phyloP scores from a whole-genome alignment of 306 rosid genomes.

The Calophaca sinica region DNA sequence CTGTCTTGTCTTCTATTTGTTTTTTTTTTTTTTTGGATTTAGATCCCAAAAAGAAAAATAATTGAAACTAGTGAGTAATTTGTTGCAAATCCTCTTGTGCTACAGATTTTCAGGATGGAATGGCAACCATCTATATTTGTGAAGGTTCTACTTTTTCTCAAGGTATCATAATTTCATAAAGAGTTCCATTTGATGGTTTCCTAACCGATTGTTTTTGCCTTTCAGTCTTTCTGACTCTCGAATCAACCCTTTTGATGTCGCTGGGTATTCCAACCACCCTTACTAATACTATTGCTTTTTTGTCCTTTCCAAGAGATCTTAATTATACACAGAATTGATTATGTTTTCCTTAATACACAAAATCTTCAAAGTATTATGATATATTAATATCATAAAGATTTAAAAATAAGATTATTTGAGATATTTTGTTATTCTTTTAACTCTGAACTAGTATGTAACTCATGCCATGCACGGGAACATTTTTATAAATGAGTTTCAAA shows the following conservation, averaged over 20 bases:
- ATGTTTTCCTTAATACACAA: too few relatives aligned
- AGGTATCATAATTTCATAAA: slow-evolving; percentile 30
- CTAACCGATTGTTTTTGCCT: slow-evolving; percentile 35
- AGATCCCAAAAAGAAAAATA: slow-evolving; percentile 29
- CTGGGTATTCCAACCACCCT: neutral
- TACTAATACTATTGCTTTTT: slow-evolving; percentile 3
- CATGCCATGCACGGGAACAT: too few relatives aligned
- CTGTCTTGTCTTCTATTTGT: slow-evolving; percentile 35
- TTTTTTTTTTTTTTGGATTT: slow-evolving; percentile 31
- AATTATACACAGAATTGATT: neutral
- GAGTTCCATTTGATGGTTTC: slow-evolving; percentile 48
- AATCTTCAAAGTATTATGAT: too few relatives aligned
- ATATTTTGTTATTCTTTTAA: too few relatives aligned
- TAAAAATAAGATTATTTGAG: too few relatives aligned
- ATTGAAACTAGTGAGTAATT: neutral
- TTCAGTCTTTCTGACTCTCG: slow-evolving; percentile 28
- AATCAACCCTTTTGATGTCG: slow-evolving; percentile 46
- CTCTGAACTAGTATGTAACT: too few relatives aligned
- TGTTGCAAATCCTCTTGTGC: neutral
- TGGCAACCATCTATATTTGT: slow-evolving; percentile 52
- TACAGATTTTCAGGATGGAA: slow-evolving; percentile 46
- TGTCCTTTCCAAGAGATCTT: slow-evolving; percentile 25
- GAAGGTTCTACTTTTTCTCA: slow-evolving; percentile 42
- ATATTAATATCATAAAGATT: too few relatives aligned
- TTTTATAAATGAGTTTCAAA: too few relatives aligned